Conservation (phyloP, 805 yeast genomes). For the Citeromyces nyonsensis region DNA sequence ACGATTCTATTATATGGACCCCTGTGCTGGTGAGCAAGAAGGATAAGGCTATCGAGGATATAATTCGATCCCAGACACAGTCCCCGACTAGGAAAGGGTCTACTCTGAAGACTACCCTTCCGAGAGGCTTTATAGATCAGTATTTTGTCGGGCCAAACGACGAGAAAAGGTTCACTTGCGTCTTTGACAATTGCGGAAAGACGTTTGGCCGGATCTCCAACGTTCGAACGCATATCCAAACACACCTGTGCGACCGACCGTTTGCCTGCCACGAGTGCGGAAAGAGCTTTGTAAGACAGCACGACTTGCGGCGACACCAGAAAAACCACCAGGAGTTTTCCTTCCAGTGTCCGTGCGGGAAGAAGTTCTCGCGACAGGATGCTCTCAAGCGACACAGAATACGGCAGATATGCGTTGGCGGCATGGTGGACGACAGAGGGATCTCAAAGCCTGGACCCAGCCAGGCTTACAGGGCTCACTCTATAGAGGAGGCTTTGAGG, state of each 20-base stretch:
- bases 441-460: slow-evolving; percentile 1
- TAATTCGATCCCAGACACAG: slow-evolving; percentile 15
- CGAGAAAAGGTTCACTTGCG: slow-evolving; percentile 59
- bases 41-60: slow-evolving; percentile 12
- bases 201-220: slow-evolving; percentile 80
- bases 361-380: slow-evolving; percentile 79
- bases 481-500: slow-evolving; percentile 1
- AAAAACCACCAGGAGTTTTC: slow-evolving; percentile 71
- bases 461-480: slow-evolving; percentile 5
- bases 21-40: slow-evolving; percentile 17
- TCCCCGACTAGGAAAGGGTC: slow-evolving; percentile 29
- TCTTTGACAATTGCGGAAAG: slow-evolving; percentile 67
- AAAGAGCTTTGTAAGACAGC: slow-evolving; percentile 87
- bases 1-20: slow-evolving; percentile 16
- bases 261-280: slow-evolving; percentile 67
- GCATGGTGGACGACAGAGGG: slow-evolving; percentile 24
- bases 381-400: slow-evolving; percentile 72
- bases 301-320: slow-evolving; percentile 81
- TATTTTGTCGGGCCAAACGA: slow-evolving; percentile 71
- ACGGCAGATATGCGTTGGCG: slow-evolving; percentile 74
- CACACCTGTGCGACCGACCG: slow-evolving; percentile 91
- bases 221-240: slow-evolving; percentile 89
- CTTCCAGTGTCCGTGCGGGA: slow-evolving; percentile 83
- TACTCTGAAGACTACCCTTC: slow-evolving; percentile 53
- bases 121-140: slow-evolving; percentile 80